phyloP scores from a whole-genome alignment of 495 filamentous ascomycete species.

The Cudoniella acicularis region DNA sequence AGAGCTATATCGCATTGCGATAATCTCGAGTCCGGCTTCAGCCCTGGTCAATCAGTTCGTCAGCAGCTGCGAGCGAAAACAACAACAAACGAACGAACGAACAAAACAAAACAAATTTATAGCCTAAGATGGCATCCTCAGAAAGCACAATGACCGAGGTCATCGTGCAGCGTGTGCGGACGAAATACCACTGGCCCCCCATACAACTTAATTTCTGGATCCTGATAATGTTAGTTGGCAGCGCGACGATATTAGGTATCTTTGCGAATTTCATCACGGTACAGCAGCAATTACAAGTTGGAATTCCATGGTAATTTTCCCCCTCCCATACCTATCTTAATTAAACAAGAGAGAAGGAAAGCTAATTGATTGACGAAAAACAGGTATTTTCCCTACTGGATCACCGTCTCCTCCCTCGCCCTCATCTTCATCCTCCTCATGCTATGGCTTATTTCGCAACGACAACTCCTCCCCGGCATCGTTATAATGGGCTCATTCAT shows the following conservation, averaged over 20 bases:
- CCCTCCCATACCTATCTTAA: neutral
- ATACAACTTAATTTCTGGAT: slow-evolving; percentile 91
- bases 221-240: slow-evolving; percentile 76
- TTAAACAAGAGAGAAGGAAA: neutral
- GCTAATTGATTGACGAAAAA: neutral
- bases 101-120: neutral
- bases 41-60: too few species aligned
- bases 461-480: slow-evolving; percentile 81
- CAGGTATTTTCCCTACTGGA: slow-evolving; percentile 95
- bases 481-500: slow-evolving; percentile 91
- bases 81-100: too few species aligned
- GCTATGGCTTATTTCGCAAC: slow-evolving; percentile 68
- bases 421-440: slow-evolving; percentile 72
- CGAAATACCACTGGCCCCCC: slow-evolving; percentile 86
- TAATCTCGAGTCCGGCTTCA: too few species aligned
- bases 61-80: too few species aligned
- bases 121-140: slow-evolving; percentile 20
- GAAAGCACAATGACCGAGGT: slow-evolving; percentile 19
- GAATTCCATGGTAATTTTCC: slow-evolving; percentile 70
- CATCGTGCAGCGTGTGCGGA: slow-evolving; percentile 13
- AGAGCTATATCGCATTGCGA: too few species aligned
- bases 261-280: slow-evolving; percentile 79
- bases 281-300: slow-evolving; percentile 65
- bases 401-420: slow-evolving; percentile 63
- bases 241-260: slow-evolving; percentile 78